Conservation (phyloP, 2,329 filamentous ascomycete genomes). For the Penicillium corylophilum region DNA sequence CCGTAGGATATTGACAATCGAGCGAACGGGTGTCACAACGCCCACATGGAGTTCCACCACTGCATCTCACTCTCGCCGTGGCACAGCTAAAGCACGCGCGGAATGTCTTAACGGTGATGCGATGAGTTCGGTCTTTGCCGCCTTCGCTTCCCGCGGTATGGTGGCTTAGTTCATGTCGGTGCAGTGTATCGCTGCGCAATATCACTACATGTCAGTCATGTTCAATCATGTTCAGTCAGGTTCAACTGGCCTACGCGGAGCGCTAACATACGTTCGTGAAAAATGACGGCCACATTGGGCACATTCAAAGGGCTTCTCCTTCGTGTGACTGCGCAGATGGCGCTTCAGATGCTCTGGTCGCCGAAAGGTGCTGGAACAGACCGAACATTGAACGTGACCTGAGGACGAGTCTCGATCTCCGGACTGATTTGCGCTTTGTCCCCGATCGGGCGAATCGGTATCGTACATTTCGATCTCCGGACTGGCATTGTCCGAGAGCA, state of each 20-base stretch:
- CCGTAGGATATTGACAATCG: slow-evolving; percentile 41
- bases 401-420: slow-evolving; percentile 5
- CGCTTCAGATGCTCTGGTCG: slow-evolving; percentile 44
- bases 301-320: slow-evolving; percentile 43
- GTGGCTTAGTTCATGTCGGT: slow-evolving; percentile 42
- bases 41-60: slow-evolving; percentile 37
- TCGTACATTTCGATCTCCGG: slow-evolving; percentile 12
- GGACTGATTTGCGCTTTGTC: slow-evolving; percentile 2
- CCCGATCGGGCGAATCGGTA: neutral
- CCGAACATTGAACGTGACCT: slow-evolving; percentile 32
- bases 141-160: slow-evolving; percentile 36
- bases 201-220: neutral
- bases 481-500: slow-evolving; percentile 29
- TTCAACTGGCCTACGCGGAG: neutral
- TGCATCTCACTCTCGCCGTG: slow-evolving; percentile 41
- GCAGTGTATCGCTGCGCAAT: slow-evolving; percentile 36
- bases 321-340: slow-evolving; percentile 42
- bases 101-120: slow-evolving; percentile 45
- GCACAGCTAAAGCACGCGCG: slow-evolving; percentile 43
- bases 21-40: slow-evolving; percentile 39
- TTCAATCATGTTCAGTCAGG: neutral
- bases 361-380: slow-evolving; percentile 40
- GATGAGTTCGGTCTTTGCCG: slow-evolving; percentile 36
- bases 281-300: slow-evolving; percentile 43
- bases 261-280: slow-evolving; percentile 38